These are phyloP conservation scores for Metarhizium anisopliae DNA, from an alignment of 2,329 filamentous ascomycete species.

Conservation along the genomic window DNA sequence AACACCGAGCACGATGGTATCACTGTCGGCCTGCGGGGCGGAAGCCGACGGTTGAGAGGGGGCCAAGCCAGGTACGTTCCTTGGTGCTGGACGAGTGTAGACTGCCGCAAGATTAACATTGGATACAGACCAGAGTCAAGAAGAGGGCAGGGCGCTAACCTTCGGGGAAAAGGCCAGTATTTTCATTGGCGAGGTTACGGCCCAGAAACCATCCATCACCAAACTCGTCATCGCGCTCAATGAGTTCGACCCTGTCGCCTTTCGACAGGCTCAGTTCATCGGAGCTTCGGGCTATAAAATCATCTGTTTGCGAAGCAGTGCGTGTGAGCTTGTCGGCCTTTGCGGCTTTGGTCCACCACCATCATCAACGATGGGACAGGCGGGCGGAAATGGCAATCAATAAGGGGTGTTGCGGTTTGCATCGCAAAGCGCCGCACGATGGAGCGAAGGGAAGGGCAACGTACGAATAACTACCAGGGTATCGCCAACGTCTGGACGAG, in stretches of 20 bases:
- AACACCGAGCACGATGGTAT: constrained; percentile 12
- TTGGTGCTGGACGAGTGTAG: constrained; percentile 52
- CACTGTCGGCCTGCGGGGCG: constrained; percentile 20
- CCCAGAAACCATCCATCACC: constrained; percentile 81
- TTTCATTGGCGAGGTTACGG: constrained; percentile 62
- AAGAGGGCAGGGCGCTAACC: constrained; percentile 39
- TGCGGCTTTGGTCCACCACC: neutral
- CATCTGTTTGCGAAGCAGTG: constrained; percentile 47
- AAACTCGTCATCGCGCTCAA: constrained; percentile 82
- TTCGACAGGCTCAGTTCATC: constrained; percentile 87
- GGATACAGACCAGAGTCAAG: constrained; percentile 6
- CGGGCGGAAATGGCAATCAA: neutral
- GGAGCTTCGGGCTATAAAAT: constrained; percentile 82
- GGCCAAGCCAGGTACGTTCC: constrained; percentile 24
- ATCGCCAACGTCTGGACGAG: constrained; percentile 54
- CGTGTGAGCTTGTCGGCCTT: constrained; percentile 2
- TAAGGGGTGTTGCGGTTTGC: neutral
- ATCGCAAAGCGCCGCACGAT: constrained; percentile 1
- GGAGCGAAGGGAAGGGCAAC: constrained; percentile 24
- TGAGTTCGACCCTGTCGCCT: constrained; percentile 73
- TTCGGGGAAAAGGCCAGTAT: constrained; percentile 75
- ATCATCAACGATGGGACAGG: neutral
- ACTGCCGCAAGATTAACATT: constrained; percentile 34
- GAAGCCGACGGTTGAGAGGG: constrained; percentile 21
- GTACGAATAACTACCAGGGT: constrained; percentile 64